phyloP scores from a whole-genome alignment of 805 yeast genomes.

The Saccharomycopsis lassenensis region DNA sequence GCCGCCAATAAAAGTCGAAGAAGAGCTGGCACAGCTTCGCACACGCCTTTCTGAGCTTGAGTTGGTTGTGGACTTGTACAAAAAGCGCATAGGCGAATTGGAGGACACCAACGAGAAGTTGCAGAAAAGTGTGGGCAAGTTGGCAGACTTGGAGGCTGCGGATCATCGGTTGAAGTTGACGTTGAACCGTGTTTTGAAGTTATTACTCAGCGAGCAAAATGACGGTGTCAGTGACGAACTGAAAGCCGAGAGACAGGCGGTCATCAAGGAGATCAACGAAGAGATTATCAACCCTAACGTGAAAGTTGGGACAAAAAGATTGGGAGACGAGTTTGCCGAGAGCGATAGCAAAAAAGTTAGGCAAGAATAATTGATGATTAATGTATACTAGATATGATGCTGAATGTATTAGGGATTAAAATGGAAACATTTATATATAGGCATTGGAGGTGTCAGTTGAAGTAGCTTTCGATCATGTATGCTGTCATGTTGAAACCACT shows the following conservation, averaged over 20 bases:
- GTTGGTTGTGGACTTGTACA: conserved; percentile 78
- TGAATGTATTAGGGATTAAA: no score
- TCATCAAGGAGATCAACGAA: conserved; percentile 12
- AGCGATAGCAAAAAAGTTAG: no score
- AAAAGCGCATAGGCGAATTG: conserved; percentile 71
- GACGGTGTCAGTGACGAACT: background rate
- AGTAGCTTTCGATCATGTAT: conserved; percentile 41
- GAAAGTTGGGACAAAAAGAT: conserved; percentile 10
- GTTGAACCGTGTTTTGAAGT: conserved; percentile 14
- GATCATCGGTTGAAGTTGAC: conserved; percentile 12
- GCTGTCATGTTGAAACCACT: conserved; percentile 67
- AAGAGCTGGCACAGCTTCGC: conserved; percentile 36
- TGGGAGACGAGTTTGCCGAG: no score
- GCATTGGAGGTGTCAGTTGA: no score
- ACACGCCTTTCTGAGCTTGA: conserved; percentile 84
- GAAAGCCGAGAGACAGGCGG: conserved; percentile 4
- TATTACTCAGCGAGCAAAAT: conserved; percentile 7
- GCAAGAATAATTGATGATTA: no score
- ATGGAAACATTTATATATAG: no score
- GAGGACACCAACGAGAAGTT: conserved; percentile 28
- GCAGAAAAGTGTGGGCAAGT: background rate
- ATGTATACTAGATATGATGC: no score
- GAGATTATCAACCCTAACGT: conserved; percentile 16
- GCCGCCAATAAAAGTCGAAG: no score
- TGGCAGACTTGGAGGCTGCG: conserved; percentile 2